Base-by-base conservation (phyloP, 192 early-diverging fungal genomes). In the Rhizophagus prolifer region DNA sequence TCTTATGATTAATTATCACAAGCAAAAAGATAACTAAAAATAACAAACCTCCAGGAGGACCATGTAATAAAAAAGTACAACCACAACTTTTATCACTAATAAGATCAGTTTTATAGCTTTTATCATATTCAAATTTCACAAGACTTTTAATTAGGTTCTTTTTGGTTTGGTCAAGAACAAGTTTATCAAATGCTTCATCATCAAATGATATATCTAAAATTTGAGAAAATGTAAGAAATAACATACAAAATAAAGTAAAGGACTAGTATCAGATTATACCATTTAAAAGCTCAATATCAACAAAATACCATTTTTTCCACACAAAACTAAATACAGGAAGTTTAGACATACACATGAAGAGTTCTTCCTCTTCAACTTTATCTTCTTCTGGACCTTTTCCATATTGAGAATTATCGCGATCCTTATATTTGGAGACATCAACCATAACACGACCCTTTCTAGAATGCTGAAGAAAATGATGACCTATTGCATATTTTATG, bases 51-150 rank as follows among this genome's bases (percentile, higher is more conserved):
- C 88, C 88, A 16, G 84, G 87, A 9, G 88, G 85, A 21, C 88
- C 88, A 68, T 90, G 86, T 7, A 89, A 78, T 30, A 90, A 73
- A 65, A 90, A 90, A 26, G 89, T 81, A 38, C 79, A 77, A 10
- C 88, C 87, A 58, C 85, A 86, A 60, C 81, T 77, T 78, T 90
- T 90, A 47, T 82, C 81, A 25, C 76, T 77, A 54, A 90, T 85
- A 28, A 89, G 76, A 67, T 90, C 88, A 13, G 85, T 74, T 61
- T 83, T n/a, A n/a, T n/a, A n/a, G n/a, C n/a, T n/a, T n/a, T n/a
- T 80, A 58, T 81, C 71, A 41, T 64, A 21, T 70, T 79, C 62
- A 41, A 36, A 68, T 7, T 3, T 34, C 19, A 68, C 66, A 10
- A 68, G 31, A 23, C 66, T 68, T 8, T 1, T 0, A 68, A 68